phyloP scores from a whole-genome alignment of 108 stramenopile species.

The Mayamaea pseudoterrestris region DNA sequence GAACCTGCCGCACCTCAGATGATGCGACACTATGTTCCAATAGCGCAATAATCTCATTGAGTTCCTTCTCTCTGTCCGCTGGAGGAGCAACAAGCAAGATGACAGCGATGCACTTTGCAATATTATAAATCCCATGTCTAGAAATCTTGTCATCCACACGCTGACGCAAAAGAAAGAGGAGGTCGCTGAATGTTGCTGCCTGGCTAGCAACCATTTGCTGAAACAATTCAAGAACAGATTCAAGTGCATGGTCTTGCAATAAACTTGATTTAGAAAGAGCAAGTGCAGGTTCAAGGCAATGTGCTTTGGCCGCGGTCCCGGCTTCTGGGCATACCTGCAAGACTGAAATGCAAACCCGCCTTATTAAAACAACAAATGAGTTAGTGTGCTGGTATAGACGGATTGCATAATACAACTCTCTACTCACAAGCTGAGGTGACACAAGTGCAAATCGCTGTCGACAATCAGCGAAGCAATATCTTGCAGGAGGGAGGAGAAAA shows the following conservation, averaged over 20 bases:
- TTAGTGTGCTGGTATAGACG: neutral
- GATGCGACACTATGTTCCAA: constrained; percentile 23
- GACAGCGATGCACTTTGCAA: constrained; percentile 72
- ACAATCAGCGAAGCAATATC: constrained; percentile 68
- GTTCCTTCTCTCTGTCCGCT: constrained; percentile 25
- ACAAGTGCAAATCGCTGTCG: constrained; percentile 88
- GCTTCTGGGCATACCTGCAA: constrained; percentile 53
- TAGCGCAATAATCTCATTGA: constrained; percentile 29
- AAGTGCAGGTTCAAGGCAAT: constrained; percentile 68
- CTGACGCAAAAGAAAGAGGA: constrained; percentile 38
- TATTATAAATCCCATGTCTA: constrained; percentile 71
- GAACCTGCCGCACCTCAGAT: constrained; percentile 25
- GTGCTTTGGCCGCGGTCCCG: constrained; percentile 32
- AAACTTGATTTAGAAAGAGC: constrained; percentile 75
- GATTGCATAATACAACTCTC: neutral
- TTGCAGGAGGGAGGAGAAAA: constrained; percentile 59
- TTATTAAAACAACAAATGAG: constrained; percentile 1
- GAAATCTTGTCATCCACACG: constrained; percentile 22
- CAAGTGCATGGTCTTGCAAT: constrained; percentile 80
- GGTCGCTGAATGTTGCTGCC: constrained; percentile 59
- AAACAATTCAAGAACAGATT: constrained; percentile 58
- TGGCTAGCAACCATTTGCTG: constrained; percentile 43
- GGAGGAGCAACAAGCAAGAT: constrained; percentile 37
- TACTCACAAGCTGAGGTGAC: constrained; percentile 68
- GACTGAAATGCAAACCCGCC: constrained; percentile 37